Percentiles rank a stretch among this genome's conserved stretches.
These are phyloP conservation scores for Exophiala xenobiotica DNA, from an alignment of 2,329 filamentous ascomycete species.

Conservation along the genomic window DNA sequence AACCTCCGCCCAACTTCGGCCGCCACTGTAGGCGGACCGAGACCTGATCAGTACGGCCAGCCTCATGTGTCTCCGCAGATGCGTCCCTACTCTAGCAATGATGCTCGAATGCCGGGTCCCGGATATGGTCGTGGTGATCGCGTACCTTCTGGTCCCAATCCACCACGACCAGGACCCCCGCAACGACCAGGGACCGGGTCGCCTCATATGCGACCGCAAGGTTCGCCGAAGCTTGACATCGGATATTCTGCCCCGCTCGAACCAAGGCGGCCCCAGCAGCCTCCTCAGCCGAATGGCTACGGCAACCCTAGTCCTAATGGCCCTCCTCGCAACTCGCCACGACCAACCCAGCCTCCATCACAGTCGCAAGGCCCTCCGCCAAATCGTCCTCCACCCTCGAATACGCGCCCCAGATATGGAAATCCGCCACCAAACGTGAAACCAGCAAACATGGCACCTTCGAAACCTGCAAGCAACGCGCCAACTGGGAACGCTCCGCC, in stretches of 20 bases:
- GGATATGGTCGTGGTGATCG: constrained; percentile 27
- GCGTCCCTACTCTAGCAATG: constrained; percentile 25
- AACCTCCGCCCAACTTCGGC: constrained; percentile 46
- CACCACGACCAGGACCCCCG: constrained; percentile 9
- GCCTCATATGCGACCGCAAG: not conserved
- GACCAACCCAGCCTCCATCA: constrained; percentile 29
- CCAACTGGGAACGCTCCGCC: constrained; percentile 28
- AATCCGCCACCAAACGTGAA: constrained; percentile 16
- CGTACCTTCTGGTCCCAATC: constrained; percentile 18
- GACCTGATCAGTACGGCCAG: constrained; percentile 27
- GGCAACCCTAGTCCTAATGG: constrained; percentile 26
- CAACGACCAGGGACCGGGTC: constrained; percentile 4
- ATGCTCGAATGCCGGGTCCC: constrained; percentile 32
- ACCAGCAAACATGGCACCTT: constrained; percentile 25
- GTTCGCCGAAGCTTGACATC: constrained; percentile 44
- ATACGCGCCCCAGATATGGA: constrained; percentile 16
- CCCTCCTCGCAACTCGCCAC: constrained; percentile 36
- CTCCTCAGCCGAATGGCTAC: constrained; percentile 12
- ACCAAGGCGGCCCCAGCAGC: constrained; percentile 20
- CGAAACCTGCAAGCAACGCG: constrained; percentile 18
- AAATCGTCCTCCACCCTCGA: constrained; percentile 12
- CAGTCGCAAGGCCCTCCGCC: constrained; percentile 18
- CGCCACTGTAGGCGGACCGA: constrained; percentile 20
- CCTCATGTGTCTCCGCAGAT: constrained; percentile 16
- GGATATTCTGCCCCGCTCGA: constrained; percentile 50